Evolutionary conservation across 129 eudicot species (phyloP).

Genomic region (Escallonia rubra): DNA sequence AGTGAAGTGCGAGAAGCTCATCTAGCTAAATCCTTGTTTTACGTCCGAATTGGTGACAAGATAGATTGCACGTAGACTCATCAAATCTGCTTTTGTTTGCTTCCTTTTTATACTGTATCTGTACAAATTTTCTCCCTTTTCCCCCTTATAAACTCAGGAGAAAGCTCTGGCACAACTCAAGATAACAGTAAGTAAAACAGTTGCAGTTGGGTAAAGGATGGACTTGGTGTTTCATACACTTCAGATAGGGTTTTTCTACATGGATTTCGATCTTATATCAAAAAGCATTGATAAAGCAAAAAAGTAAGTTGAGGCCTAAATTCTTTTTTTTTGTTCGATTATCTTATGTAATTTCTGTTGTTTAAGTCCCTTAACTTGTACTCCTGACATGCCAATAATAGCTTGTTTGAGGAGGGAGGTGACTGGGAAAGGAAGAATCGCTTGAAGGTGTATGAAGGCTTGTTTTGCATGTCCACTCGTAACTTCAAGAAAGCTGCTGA

Average conservation of each 20-base stretch:
- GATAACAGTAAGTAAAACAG: slow-evolving; percentile 85
- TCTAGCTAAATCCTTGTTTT: slow-evolving; percentile 88
- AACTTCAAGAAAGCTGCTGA: slow-evolving; percentile 91
- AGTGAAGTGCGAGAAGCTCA: slow-evolving; percentile 99
- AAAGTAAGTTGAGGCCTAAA: slow-evolving; percentile 44
- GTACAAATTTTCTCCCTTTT: neutral
- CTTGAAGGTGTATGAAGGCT: slow-evolving; percentile 91
- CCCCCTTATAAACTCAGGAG: slow-evolving; percentile 32
- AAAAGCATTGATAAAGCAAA: slow-evolving; percentile 94
- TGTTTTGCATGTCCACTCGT: slow-evolving; percentile 91
- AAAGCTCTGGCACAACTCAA: slow-evolving; percentile 95
- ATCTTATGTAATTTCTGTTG: neutral
- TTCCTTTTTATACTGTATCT: neutral
- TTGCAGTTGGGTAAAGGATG: slow-evolving; percentile 97
- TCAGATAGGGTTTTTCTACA: slow-evolving; percentile 83
- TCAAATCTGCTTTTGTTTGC: neutral
- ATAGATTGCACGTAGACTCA: slow-evolving; percentile 3
- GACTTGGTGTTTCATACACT: slow-evolving; percentile 88
- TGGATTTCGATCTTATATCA: slow-evolving; percentile 92
- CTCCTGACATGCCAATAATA: slow-evolving; percentile 17
- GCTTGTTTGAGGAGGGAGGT: slow-evolving; percentile 97
- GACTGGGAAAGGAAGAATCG: slow-evolving; percentile 99
- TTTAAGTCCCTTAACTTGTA: neutral
- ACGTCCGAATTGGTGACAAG: slow-evolving; percentile 80
- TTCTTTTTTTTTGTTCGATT: slow-evolving; percentile 5